Base-by-base conservation (phyloP, 176 grass and related monocot genomes). In the Oryza officinalis region DNA sequence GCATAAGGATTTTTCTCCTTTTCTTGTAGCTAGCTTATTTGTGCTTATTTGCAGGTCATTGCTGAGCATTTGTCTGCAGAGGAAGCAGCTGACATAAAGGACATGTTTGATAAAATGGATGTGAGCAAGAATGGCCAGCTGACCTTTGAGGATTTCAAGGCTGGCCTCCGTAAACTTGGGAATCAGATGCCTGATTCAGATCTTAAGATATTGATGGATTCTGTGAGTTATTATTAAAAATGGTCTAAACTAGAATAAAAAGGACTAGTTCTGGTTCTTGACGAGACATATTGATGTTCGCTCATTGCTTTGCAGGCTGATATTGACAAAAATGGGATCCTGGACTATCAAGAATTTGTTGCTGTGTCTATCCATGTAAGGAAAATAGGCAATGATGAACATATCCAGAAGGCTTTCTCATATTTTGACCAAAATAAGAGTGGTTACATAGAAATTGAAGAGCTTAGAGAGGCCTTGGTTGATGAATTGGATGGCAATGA, bases 381-480 rank as follows among this genome's bases (percentile, higher is more conserved):
- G 70, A 92, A 94, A 88, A 89, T 97, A 61, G 87, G 89, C 54
- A 97, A 92, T 54, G 94, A 97, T 33, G 91, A 92, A 25, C 89
- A 94, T 59, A 88, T 97, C 25, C 85, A 86, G 32, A 92, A 97
- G 72, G 94, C 94, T 60, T 97, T 97, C 90, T 81, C 79, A 67
- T 94, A 89, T 75, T 97, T 97, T 1, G 94, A 97, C 79, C 81
- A 35, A 77, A 90, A 97, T 26, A 91, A 77, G 74, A 97, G 91
- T 23, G 89, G 94, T 15, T 97, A 91, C 80, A 97, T 97, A 88
- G 94, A 97, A 76, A 94, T 97, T 40, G 94, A 94, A 86, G 94
- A 97, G 71, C 94, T 97, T 44, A 88, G 85, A 69, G 89, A 88
- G 13, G 86, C 87, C 6, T 75, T 97, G 85, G 74, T 79, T 43